These are phyloP conservation scores for Thinopyrum obtusiflorum DNA, from an alignment of 202 grass and related monocot species.

Conservation along the genomic window DNA sequence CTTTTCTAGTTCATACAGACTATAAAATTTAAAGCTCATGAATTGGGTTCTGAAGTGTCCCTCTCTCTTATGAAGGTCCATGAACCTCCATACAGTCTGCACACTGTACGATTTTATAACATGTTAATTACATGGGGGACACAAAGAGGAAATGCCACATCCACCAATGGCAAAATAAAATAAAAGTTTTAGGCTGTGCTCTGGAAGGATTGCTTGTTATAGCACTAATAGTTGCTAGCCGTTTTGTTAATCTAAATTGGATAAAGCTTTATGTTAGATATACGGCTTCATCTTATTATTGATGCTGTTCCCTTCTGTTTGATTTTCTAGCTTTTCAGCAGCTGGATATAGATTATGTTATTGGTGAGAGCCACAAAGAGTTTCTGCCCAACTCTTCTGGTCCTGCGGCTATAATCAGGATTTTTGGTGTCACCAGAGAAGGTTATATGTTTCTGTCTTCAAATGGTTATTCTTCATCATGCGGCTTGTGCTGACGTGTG, in stretches of 20 bases:
- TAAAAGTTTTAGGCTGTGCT: background rate
- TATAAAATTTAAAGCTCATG: background rate
- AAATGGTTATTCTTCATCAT: constrained; percentile 22
- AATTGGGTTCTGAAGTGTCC: background rate
- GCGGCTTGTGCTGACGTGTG: constrained; percentile 22
- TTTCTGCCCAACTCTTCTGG: constrained; percentile 76
- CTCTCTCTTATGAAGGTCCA: background rate
- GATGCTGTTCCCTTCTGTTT: constrained; percentile 33
- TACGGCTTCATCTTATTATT: constrained; percentile 16
- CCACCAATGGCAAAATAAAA: background rate
- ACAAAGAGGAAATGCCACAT: background rate
- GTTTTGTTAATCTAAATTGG: constrained; percentile 21
- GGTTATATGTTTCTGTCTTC: constrained; percentile 42
- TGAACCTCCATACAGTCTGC: constrained; percentile 1
- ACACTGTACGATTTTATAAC: background rate
- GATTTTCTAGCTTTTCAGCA: constrained; percentile 87
- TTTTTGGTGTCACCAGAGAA: constrained; percentile 98
- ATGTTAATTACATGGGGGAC: background rate
- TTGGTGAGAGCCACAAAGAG: constrained; percentile 82
- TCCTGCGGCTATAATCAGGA: constrained; percentile 82
- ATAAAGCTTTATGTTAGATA: background rate
- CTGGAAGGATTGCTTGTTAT: background rate
- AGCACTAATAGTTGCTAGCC: background rate
- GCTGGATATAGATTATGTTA: constrained; percentile 93
- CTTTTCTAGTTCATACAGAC: background rate